Evolutionary conservation across 2,329 filamentous ascomycete genomes (phyloP).

Genomic region (Pseudocercospora fuligena): DNA sequence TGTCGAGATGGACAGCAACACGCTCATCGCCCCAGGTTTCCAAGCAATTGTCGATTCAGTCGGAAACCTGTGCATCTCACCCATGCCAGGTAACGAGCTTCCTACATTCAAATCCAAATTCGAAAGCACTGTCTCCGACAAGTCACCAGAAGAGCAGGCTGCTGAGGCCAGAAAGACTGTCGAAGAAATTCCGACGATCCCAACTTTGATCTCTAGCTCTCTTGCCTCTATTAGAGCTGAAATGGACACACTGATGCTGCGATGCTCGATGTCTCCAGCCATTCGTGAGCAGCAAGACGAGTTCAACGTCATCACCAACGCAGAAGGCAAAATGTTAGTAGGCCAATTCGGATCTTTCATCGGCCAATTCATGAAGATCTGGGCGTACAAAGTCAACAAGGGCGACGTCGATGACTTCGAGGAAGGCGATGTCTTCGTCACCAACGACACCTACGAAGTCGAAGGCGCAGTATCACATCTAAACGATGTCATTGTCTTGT

Average conservation of each 20-base stretch:
- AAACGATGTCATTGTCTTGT: constrained; percentile 33
- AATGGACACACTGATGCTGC: constrained; percentile 37
- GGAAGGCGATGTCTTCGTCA: constrained; percentile 36
- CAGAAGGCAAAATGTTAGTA: constrained; percentile 33
- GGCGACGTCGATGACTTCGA: constrained; percentile 33
- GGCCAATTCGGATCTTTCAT: constrained; percentile 37
- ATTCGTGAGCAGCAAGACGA: constrained; percentile 38
- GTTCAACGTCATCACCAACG: constrained; percentile 38
- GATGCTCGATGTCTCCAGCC: constrained; percentile 36
- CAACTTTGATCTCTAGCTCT: constrained; percentile 33
- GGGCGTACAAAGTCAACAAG: constrained; percentile 32
- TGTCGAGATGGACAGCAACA: constrained; percentile 37
- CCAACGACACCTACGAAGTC: constrained; percentile 37
- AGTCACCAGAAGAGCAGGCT: constrained; percentile 30
- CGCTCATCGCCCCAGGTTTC: constrained; percentile 33
- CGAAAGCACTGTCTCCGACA: constrained; percentile 28
- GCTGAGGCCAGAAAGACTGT: constrained; percentile 33
- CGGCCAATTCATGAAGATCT: constrained; percentile 37
- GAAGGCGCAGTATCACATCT: constrained; percentile 35
- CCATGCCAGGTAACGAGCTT: constrained; percentile 33
- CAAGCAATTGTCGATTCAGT: constrained; percentile 31
- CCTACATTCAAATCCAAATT: constrained; percentile 34
- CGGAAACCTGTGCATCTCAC: constrained; percentile 36
- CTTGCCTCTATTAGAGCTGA: constrained; percentile 34
- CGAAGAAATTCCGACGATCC: constrained; percentile 33